Evolutionary conservation across 164 flowering plant species (phyloP), one percentile per base, ranked within the genome.

Genomic region (Vitis riparia): DNA sequence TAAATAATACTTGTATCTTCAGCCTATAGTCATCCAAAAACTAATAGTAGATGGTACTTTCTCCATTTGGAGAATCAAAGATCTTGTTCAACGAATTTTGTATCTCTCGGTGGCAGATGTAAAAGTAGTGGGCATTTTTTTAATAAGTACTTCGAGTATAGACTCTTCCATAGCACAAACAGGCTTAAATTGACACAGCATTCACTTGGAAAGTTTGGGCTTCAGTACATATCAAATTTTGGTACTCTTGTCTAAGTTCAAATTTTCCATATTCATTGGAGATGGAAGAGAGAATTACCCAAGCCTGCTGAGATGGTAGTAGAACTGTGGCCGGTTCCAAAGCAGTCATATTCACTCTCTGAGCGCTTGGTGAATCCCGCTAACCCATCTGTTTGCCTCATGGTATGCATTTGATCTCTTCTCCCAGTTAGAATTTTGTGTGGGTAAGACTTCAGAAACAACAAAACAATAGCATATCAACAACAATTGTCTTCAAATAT

Each of bases 261-360:
- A 27, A 12, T 55, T 19, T 50, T 13, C n/a, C 9, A n/a, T 5
- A 13, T 55, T 67, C 56, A 3, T 11, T 19, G 29, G 6, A 8
- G 66, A 64, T 13, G 19, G 72, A 60, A 44, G 8, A 59, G 62
- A 69, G 49, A 37, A 56, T 55, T 89, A 91, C 97, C 99, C 75
- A 95, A 77, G 65, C 90, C 97, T 44, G 99, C 99, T 30, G 99
- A 95, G 63, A 95, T 95, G 63, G 86, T 95, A 27, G 97, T 95
- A 5, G 99, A 95, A 66, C 99, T 93, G 68, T 95, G 99, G 64
- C 99, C 99, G 29, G 98, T 79, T 53, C 99, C 99, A 70, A 95
- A 95, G 79, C 85, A 75, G 77, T 95, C 99, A 58, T 86, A 84
- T 72, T 90, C 98, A 74, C 99, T 95, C 83, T 95, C 99, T 1